Base-by-base conservation (phyloP, 2,329 filamentous ascomycete genomes). In the Fusarium succisae region DNA sequence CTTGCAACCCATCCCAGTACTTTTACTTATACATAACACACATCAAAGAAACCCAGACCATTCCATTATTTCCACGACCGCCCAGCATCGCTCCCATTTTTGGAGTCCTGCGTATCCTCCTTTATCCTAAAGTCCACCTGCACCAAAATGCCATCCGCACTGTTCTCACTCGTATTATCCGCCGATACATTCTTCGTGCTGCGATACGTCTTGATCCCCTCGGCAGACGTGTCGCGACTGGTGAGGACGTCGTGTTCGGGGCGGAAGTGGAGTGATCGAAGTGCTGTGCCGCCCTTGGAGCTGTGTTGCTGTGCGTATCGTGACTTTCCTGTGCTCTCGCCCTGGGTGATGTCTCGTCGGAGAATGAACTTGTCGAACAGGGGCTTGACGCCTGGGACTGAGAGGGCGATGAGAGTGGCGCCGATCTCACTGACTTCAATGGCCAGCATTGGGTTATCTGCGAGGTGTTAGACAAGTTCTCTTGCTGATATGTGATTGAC, bases 351-450 rank as follows among this genome's bases (percentile, higher is more conserved):
- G 32, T 77, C 79, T 67, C 75, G 78, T 32, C 76, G 66, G 55
- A 81, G 68, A 32, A 83, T 63, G 53, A 79, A 74, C 65, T 73
- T 78, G 73, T 84, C 84, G 47, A 85, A 83, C 6, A 88, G 75
- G 0, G 86, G 86, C 61, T 88, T 87, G 53, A 87, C 78, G 7
- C 85, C 86, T 0, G 87, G 87, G 0, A 88, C 81, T 0, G 87
- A 88, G 3, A 88, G 81, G 3, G 87, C 86, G 44, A 88, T 84
- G 30, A 88, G 75, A 0, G 87, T 88, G 4, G 83, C 82, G 8
- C 86, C 86, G 26, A 88, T 85, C 45, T 88, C 87, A 4, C 86
- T 83, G 6, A 84, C 84, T 76, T 88, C 86, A 8, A 88, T 82
- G 7, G 80, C 84, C 8, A 88, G 78, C 80, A 88, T 83, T 2